A percentile compares a stretch with the other conserved stretches of the same genome.
These are phyloP conservation scores for Brettanomyces sp. DNA, from an alignment of 805 yeast genomes.

Conservation along the genomic window DNA sequence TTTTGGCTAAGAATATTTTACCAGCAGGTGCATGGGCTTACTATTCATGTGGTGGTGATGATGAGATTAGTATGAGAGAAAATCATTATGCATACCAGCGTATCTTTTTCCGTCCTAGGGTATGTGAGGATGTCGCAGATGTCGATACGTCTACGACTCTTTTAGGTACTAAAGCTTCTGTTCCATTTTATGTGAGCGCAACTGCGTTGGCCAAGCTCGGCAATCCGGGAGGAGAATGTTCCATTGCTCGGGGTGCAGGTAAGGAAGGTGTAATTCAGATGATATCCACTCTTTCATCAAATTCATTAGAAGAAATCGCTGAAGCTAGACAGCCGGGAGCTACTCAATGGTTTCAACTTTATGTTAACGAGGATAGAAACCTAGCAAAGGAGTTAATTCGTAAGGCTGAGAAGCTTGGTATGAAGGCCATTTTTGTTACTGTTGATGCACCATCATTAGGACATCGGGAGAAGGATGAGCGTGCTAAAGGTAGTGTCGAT, in stretches of 20 bases:
- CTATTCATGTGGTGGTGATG: constrained; percentile 87
- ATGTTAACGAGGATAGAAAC: constrained; percentile 71
- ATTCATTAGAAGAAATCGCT: constrained; percentile 77
- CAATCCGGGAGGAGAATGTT: constrained; percentile 87
- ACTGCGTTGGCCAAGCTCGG: constrained; percentile 91
- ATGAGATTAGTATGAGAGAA: constrained; percentile 82
- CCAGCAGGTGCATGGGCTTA: constrained; percentile 85
- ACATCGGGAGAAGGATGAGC: constrained; percentile 62
- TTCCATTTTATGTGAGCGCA: constrained; percentile 85
- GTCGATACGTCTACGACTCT: constrained; percentile 65
- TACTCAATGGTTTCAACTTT: constrained; percentile 82
- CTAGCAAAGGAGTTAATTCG: constrained; percentile 51
- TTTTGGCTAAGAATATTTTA: constrained; percentile 71
- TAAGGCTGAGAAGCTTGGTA: constrained; percentile 65
- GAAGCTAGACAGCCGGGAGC: constrained; percentile 60
- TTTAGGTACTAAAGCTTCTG: constrained; percentile 59
- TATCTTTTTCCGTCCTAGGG: constrained; percentile 76
- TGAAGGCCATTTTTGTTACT: constrained; percentile 77
- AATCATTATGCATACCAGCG: constrained; percentile 87
- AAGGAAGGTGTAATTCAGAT: constrained; percentile 68
- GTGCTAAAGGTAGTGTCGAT: constrained; percentile 27
- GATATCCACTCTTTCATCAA: constrained; percentile 89
- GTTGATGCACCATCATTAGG: constrained; percentile 93
- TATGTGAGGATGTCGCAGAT: constrained; percentile 70
- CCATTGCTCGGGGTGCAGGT: constrained; percentile 76